phyloP scores from a whole-genome alignment of 768 basidiomycete species.

The Hemileccinum rubropunctum region DNA sequence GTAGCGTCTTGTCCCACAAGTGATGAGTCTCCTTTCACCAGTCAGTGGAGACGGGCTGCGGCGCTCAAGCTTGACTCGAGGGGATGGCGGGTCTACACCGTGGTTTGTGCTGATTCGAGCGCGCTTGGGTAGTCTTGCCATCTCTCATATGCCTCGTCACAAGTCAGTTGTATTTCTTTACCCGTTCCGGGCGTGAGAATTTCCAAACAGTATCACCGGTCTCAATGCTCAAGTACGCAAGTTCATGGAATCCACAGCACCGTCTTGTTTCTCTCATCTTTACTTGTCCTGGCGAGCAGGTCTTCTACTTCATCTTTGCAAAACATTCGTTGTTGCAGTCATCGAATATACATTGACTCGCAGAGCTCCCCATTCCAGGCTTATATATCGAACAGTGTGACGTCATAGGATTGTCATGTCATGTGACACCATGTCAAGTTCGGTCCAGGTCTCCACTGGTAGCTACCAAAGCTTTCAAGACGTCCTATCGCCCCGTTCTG shows the following conservation, averaged over 20 bases:
- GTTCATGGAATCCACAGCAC: slow-evolving; percentile 14
- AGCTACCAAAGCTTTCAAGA: no score
- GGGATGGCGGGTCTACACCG: not conserved
- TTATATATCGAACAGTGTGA: not conserved
- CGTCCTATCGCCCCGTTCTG: no score
- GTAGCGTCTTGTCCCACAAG: slow-evolving; percentile 28
- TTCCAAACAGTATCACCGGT: not conserved
- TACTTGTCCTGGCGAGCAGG: slow-evolving; percentile 7
- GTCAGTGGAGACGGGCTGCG: slow-evolving; percentile 14
- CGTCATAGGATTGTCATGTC: not conserved
- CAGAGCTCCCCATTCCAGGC: not conserved
- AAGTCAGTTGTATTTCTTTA: no score
- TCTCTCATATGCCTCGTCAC: not conserved
- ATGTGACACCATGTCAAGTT: not conserved
- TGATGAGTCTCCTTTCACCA: slow-evolving; percentile 20
- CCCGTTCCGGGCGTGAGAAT: not conserved
- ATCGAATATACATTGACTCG: not conserved
- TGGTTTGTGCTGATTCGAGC: not conserved
- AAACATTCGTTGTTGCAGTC: not conserved
- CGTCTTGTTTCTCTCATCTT: slow-evolving; percentile 20
- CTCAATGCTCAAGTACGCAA: not conserved
- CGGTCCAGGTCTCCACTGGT: no score
- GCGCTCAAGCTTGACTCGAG: slow-evolving; percentile 20
- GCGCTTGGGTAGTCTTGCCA: slow-evolving; percentile 17
- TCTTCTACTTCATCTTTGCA: slow-evolving; percentile 22